Evolutionary conservation across 805 yeast genomes (phyloP).

Genomic region (Starmerella asiatica): DNA sequence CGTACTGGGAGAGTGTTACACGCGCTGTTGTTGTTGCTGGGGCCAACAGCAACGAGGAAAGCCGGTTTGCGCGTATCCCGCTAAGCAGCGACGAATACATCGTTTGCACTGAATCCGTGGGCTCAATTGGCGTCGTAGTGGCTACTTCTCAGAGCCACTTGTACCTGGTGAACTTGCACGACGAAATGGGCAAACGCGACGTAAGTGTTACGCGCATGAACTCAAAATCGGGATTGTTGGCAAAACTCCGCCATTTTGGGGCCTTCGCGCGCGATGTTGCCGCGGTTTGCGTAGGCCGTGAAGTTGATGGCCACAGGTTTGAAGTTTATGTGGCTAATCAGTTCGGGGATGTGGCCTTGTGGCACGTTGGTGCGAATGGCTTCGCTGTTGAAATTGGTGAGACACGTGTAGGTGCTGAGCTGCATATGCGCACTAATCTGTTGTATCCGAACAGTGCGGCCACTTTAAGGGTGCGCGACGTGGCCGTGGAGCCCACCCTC

Average conservation of each 20-base stretch:
- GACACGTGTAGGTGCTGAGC: conserved; percentile 26
- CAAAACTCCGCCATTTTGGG: conserved; percentile 8
- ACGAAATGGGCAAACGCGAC: conserved; percentile 50
- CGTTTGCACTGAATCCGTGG: conserved; percentile 43
- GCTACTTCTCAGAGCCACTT: conserved; percentile 62
- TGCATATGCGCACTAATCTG: conserved; percentile 32
- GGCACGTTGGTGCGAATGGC: conserved; percentile 38
- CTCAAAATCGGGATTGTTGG: conserved; percentile 3
- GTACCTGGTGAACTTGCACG: conserved; percentile 48
- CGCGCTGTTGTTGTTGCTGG: conserved; percentile 55
- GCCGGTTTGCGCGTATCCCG: conserved; percentile 23
- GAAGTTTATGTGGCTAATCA: conserved; percentile 31
- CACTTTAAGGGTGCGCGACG: conserved; percentile 46
- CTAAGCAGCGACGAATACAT: conserved; percentile 43
- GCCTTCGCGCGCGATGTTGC: conserved; percentile 34
- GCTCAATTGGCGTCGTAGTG: conserved; percentile 60
- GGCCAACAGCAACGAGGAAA: conserved; percentile 6
- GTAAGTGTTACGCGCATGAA: conserved; percentile 21
- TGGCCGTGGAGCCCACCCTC: conserved; percentile 37
- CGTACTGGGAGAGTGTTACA: conserved; percentile 62
- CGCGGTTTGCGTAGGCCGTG: conserved; percentile 43
- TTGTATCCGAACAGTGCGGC: conserved; percentile 41
- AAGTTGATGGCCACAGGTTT: conserved; percentile 36
- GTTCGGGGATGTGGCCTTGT: conserved; percentile 35
- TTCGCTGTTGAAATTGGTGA: conserved; percentile 31